Conservation (phyloP, 805 yeast species). For the Hemisphaericaspora nanyangensis region DNA sequence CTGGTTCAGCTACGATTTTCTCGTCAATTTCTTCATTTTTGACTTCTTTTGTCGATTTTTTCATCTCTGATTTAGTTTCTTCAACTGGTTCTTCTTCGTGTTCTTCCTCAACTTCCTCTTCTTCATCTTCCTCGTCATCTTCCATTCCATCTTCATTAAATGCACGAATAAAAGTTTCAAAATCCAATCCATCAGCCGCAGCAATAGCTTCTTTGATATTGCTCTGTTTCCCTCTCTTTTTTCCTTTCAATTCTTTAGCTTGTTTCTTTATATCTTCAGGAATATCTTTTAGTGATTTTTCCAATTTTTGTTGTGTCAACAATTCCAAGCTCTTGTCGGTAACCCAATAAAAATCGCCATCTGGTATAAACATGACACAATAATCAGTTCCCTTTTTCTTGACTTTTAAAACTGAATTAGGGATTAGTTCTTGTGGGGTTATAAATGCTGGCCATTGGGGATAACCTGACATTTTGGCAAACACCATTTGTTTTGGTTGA, state of each 20-base stretch:
- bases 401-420: constrained; percentile 30
- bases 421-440: constrained; percentile 37
- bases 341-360: constrained; percentile 45
- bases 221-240: constrained; percentile 24
- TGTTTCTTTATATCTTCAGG: constrained; percentile 11
- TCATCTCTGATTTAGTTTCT: constrained; percentile 10
- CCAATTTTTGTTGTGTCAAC: constrained; percentile 26
- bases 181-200: constrained; percentile 34
- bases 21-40: constrained; percentile 8
- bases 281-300: constrained; percentile 12
- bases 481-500: constrained; percentile 36
- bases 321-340: constrained; percentile 33
- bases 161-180: constrained; percentile 31
- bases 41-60: constrained; percentile 11
- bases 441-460: constrained; percentile 51
- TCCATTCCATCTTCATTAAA: constrained; percentile 19
- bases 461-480: constrained; percentile 43
- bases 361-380: constrained; percentile 45
- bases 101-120: constrained; percentile 12
- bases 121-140: constrained; percentile 18
- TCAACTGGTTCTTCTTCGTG: constrained; percentile 12
- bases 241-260: constrained; percentile 14
- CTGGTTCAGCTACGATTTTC: background rate
- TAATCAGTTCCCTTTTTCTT: constrained; percentile 32
- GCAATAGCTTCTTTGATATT: constrained; percentile 35